These are phyloP conservation scores for Hypoxylon sp. DNA, from an alignment of 2,329 filamentous ascomycete species.

Conservation along the genomic window DNA sequence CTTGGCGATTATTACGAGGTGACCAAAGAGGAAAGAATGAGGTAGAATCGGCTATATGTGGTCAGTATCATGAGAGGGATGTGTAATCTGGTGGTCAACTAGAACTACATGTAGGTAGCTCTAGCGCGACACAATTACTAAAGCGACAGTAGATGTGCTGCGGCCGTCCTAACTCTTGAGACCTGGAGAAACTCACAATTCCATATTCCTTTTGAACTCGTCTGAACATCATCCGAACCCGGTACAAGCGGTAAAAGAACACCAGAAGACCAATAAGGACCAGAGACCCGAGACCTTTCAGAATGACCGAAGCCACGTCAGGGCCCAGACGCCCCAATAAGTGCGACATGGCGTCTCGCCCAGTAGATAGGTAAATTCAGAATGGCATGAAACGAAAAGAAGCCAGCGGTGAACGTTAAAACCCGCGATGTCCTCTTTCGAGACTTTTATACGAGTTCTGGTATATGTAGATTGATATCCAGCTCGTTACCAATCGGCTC, in stretches of 20 bases:
- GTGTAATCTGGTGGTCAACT: neutral
- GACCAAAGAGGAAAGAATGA: slow-evolving; percentile 53
- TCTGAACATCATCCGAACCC: slow-evolving; percentile 46
- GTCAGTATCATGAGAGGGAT: slow-evolving; percentile 23
- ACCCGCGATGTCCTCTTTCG: neutral
- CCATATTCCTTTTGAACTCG: slow-evolving; percentile 45
- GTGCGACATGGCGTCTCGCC: slow-evolving; percentile 17
- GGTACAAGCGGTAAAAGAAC: slow-evolving; percentile 49
- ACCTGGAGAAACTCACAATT: slow-evolving; percentile 44
- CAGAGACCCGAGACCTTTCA: slow-evolving; percentile 36
- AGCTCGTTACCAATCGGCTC: neutral
- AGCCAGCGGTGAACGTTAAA: neutral
- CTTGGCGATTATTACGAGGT: slow-evolving; percentile 48
- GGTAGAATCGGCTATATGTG: slow-evolving; percentile 50
- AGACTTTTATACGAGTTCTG: neutral
- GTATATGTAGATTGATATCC: neutral
- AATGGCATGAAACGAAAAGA: neutral
- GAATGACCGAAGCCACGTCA: slow-evolving; percentile 9
- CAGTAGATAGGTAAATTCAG: neutral
- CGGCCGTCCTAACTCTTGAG: neutral
- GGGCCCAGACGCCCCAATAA: slow-evolving; percentile 16
- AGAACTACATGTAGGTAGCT: neutral
- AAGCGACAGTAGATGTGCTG: neutral
- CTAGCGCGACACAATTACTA: neutral
- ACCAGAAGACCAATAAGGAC: slow-evolving; percentile 33